A percentile compares a stretch with the other conserved stretches of the same genome.
These are phyloP conservation scores for button mushroom (Agaricus bisporus) DNA, from an alignment of 768 basidiomycete species.

Conservation along the genomic window DNA sequence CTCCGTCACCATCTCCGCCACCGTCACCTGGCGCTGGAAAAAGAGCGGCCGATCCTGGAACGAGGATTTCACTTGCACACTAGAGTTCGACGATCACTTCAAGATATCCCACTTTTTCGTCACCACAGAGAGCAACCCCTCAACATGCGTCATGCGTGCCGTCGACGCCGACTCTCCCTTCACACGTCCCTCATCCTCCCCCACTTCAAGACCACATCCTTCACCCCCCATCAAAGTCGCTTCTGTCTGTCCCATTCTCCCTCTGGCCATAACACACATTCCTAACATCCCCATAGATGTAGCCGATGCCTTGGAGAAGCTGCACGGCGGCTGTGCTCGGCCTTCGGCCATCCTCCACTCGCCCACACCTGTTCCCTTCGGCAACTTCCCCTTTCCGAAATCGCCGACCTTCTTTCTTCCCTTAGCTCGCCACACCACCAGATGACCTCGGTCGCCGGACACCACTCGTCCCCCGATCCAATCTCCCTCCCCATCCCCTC, in stretches of 20 bases:
- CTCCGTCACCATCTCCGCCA: conserved; percentile 29
- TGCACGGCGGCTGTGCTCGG: conserved; percentile 11
- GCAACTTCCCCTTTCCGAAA: not conserved
- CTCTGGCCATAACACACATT: not conserved
- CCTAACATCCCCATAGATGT: not conserved
- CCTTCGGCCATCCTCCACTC: conserved; percentile 3
- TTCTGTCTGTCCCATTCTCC: not conserved
- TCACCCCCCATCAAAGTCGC: not conserved
- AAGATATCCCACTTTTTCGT: conserved; percentile 37
- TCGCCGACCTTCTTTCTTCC: not conserved
- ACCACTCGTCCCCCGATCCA: not conserved
- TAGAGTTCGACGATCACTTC: conserved; percentile 36
- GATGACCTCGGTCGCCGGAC: conserved; percentile 5
- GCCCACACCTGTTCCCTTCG: not conserved
- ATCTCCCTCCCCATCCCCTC: not conserved
- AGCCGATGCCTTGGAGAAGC: not conserved
- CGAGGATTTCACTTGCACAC: conserved; percentile 40
- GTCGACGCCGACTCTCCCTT: conserved; percentile 21
- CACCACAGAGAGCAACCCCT: conserved; percentile 29
- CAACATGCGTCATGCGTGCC: conserved; percentile 43
- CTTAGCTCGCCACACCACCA: not conserved
- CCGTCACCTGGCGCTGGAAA: conserved; percentile 41
- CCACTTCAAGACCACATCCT: not conserved
- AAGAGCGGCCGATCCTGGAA: conserved; percentile 34
- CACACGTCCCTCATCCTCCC: not conserved